Conservation (phyloP, 108 stramenopile genomes). For the Nannochloropsis salina region DNA sequence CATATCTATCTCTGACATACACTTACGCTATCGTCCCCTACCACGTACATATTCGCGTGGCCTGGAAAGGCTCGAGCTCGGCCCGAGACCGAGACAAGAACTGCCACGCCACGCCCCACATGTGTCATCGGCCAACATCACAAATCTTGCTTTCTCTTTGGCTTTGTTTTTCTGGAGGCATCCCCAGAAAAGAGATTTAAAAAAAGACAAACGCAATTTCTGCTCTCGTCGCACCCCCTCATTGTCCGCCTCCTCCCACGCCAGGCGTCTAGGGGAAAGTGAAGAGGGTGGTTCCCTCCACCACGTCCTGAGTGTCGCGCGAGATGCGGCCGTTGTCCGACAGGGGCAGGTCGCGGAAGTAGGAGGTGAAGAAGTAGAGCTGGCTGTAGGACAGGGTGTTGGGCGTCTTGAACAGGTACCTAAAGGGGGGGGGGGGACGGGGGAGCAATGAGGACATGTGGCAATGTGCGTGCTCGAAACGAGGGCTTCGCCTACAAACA, state of each 20-base stretch:
- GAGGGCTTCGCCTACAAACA: neutral
- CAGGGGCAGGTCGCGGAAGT: conserved; percentile 5
- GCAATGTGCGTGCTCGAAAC: neutral
- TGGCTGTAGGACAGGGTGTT: conserved; percentile 6
- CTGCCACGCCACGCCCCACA: too few relatives aligned
- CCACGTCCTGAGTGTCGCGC: neutral
- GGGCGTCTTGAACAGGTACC: conserved; percentile 13
- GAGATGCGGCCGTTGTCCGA: neutral
- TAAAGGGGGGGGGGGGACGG: neutral
- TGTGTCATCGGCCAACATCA: too few relatives aligned
- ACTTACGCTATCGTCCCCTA: neutral
- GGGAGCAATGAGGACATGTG: neutral
- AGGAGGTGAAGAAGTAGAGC: conserved; percentile 15
- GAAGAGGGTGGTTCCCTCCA: neutral
- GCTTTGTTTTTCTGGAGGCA: too few relatives aligned
- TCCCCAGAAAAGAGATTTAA: too few relatives aligned
- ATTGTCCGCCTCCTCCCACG: neutral
- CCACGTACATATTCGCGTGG: too few relatives aligned
- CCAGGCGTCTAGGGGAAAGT: neutral
- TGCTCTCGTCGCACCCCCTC: neutral
- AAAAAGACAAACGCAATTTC: neutral
- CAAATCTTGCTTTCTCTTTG: too few relatives aligned
- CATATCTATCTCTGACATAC: neutral
- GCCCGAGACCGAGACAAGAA: too few relatives aligned
- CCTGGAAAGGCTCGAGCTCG: too few relatives aligned